phyloP scores from a whole-genome alignment of 2,329 filamentous ascomycete species.

The Cadophora malorum region DNA sequence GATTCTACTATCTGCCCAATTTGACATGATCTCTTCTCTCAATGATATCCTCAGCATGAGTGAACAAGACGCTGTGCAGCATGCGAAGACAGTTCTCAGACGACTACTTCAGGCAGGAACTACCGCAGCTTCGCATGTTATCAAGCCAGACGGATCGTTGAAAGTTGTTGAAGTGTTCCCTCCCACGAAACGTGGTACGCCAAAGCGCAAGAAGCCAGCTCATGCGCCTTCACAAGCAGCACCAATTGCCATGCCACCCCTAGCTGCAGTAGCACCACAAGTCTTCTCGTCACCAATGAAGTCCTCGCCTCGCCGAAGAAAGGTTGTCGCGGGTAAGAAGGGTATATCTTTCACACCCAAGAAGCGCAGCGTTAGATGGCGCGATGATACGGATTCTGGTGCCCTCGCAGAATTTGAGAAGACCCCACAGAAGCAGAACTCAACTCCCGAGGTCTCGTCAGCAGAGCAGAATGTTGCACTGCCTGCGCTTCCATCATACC shows the following conservation, averaged over 20 bases:
- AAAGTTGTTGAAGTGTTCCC: conserved; percentile 69
- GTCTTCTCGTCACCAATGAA: conserved; percentile 70
- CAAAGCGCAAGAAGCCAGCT: conserved; percentile 70
- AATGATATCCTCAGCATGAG: conserved; percentile 82
- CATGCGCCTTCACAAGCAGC: conserved; percentile 40
- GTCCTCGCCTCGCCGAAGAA: conserved; percentile 81
- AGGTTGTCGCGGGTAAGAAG: conserved; percentile 68
- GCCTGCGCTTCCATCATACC: conserved; percentile 61
- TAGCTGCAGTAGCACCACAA: conserved; percentile 45
- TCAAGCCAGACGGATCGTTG: conserved; percentile 82
- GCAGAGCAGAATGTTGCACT: conserved; percentile 52
- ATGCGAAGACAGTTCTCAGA: conserved; percentile 78
- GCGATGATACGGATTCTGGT: conserved; percentile 87
- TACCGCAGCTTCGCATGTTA: conserved; percentile 77
- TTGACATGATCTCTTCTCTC: conserved; percentile 86
- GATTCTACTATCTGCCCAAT: conserved; percentile 85
- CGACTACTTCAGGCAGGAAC: conserved; percentile 80
- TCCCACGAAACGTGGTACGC: conserved; percentile 75
- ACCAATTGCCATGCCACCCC: conserved; percentile 47
- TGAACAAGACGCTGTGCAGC: conserved; percentile 80
- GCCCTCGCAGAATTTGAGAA: conserved; percentile 89
- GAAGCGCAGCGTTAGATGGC: conserved; percentile 86
- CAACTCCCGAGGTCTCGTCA: conserved; percentile 62
- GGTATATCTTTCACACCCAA: conserved; percentile 84
- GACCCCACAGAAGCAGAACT: conserved; percentile 76